Base-by-base conservation (phyloP, 495 filamentous ascomycete species). In the Daldinia concentrica region DNA sequence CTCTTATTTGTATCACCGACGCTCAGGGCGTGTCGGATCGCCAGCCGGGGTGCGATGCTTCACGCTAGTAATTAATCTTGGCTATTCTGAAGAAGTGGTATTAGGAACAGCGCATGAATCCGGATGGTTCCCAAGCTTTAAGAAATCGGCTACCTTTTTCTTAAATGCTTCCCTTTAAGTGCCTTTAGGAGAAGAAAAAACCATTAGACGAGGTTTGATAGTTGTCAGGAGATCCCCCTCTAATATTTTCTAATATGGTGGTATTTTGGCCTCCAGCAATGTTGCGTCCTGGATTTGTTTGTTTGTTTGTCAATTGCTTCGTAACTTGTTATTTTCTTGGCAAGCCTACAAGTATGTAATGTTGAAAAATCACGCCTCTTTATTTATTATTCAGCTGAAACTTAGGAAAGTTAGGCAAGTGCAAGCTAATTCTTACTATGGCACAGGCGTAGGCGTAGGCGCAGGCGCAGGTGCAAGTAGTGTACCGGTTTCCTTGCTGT, bases 21-120 rank as follows among this genome's bases (percentile, higher is more conserved):
- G 54, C 58, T 71, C 30, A 27, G 29, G 43, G 32, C 52, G 67
- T 64, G 71, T 74, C 48, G 61, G 71, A 74, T 74, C 71, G 64
- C 55, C 71, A 62, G 22, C 63, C 58, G n/a, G 71, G 64, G 62
- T 74, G 41, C 6, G 58, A 74, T 69, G 54, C 64, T 66, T 65
- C 36, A 61, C 56, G 65, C 71, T 61, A 66, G 62, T 9, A 15
- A 54, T 69, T 24, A 65, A 62, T 32, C 70, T 65, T 65, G 70
- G 64, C 65, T 64, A 11, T 52, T 63, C 30, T 54, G 58, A 45
- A 24, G 45, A 64, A 52, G 27, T 26, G 56, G 43, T 19, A 57
- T 32, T 37, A 36, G 58, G 52, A 50, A 48, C 32, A 60, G 36
- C 48, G 60, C 55, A 72, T 68, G 7, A 68, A 72, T 29, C 30